phyloP scores from a whole-genome alignment of 331 rosid species.

The Arachis monticola region DNA sequence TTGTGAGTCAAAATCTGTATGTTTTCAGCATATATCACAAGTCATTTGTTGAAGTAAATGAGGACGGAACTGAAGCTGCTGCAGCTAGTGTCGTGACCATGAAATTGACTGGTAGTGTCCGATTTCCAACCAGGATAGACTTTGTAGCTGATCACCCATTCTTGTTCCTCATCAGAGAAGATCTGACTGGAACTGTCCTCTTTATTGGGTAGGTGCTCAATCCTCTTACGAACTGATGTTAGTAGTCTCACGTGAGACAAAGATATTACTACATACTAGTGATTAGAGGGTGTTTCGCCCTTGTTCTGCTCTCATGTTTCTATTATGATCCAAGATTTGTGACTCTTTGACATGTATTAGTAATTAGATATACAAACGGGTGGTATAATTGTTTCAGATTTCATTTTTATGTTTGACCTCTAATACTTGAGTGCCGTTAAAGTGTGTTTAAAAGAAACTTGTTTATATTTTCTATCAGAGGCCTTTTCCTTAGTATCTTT shows the following conservation, averaged over 20 bases:
- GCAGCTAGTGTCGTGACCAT: slow-evolving; percentile 58
- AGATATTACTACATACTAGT: background rate
- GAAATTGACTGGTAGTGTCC: background rate
- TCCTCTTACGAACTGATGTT: slow-evolving; percentile 58
- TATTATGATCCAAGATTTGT: background rate
- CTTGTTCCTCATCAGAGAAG: slow-evolving; percentile 71
- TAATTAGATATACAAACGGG: too few species aligned
- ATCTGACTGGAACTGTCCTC: slow-evolving; percentile 63
- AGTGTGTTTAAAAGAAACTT: too few species aligned
- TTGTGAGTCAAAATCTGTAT: too few species aligned
- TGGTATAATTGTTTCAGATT: too few species aligned
- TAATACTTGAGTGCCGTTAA: too few species aligned
- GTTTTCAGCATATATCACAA: too few species aligned
- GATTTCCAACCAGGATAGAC: slow-evolving; percentile 24
- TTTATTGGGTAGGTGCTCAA: slow-evolving; percentile 78
- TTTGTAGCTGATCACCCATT: slow-evolving; percentile 87
- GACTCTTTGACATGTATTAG: background rate
- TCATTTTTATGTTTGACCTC: too few species aligned
- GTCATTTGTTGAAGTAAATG: slow-evolving; percentile 74
- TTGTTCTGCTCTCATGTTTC: background rate
- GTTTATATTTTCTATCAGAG: too few species aligned
- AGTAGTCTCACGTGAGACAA: too few species aligned
- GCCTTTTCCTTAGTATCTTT: too few species aligned
- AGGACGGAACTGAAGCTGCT: slow-evolving; percentile 93
- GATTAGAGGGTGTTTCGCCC: background rate